phyloP scores from a whole-genome alignment of 305 asterid species.

The Fraxinus baroniana region DNA sequence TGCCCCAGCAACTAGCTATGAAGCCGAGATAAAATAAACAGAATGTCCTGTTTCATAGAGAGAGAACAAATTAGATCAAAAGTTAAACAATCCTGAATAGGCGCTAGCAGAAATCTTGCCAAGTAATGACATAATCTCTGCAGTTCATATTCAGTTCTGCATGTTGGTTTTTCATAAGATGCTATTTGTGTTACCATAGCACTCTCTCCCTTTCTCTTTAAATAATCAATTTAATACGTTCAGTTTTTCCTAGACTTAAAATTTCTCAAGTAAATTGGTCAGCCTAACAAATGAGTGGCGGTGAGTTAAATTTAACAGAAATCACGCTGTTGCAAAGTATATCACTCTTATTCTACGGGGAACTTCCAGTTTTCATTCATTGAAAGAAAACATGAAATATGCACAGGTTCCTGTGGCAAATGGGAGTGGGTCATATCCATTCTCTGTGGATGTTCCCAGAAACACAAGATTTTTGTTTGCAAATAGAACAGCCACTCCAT shows the following conservation, averaged over 20 bases:
- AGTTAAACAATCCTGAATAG: constrained; percentile 3
- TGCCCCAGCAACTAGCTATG: constrained; percentile 6
- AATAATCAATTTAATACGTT: neutral
- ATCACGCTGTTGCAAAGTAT: neutral
- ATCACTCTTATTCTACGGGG: constrained; percentile 9
- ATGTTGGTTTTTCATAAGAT: constrained; percentile 11
- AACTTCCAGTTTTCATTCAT: neutral
- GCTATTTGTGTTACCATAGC: constrained; percentile 7
- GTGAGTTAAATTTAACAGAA: constrained; percentile 25
- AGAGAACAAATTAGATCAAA: constrained; percentile 14
- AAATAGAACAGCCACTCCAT: constrained; percentile 65
- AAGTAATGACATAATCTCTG: constrained; percentile 16
- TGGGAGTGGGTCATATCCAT: constrained; percentile 89
- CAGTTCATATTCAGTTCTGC: constrained; percentile 12
- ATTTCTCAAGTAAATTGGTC: constrained; percentile 1
- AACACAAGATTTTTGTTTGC: constrained; percentile 90
- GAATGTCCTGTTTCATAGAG: neutral
- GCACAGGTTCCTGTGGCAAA: constrained; percentile 98
- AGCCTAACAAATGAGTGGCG: constrained; percentile 9
- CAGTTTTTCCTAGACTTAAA: neutral
- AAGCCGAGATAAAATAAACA: neutral
- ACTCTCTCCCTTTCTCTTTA: constrained; percentile 15
- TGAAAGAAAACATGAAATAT: constrained; percentile 26
- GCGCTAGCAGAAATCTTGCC: constrained; percentile 20
- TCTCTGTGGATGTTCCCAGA: constrained; percentile 83